phyloP scores from a whole-genome alignment of 1,284 basidiomycete species.

The Apiotrichum gracile region DNA sequence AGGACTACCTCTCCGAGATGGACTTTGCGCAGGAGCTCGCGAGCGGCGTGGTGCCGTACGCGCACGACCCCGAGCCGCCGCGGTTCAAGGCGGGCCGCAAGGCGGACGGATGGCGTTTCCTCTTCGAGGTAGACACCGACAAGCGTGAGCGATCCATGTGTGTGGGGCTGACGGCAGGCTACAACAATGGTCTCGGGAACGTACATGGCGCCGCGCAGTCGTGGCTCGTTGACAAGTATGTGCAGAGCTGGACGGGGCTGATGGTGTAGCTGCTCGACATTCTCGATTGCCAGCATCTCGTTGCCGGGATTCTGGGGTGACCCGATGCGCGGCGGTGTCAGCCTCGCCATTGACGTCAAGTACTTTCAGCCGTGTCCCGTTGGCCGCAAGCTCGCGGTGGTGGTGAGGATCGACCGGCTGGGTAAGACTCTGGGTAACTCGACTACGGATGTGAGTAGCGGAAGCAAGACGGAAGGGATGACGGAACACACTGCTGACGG shows the following conservation, averaged over 20 bases:
- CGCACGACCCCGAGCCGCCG: background rate
- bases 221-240: background rate
- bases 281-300: background rate
- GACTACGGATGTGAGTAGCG: background rate
- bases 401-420: background rate
- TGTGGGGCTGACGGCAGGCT: background rate
- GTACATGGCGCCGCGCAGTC: background rate
- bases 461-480: background rate
- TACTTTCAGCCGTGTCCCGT: constrained; percentile 1
- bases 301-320: background rate
- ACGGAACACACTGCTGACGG: background rate
- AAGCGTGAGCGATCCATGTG: background rate
- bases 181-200: constrained; percentile 1
- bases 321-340: constrained; percentile 1
- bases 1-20: background rate
- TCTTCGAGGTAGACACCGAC: background rate
- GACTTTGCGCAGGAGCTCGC: background rate
- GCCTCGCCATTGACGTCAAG: constrained; percentile 1
- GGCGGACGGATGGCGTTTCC: background rate
- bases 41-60: background rate
- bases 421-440: background rate
- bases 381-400: background rate
- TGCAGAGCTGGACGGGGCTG: background rate
- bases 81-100: background rate
- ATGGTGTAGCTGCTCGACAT: background rate